Evolutionary conservation across 257 asterid species (phyloP).

Genomic region (Nicotiana undulata): DNA sequence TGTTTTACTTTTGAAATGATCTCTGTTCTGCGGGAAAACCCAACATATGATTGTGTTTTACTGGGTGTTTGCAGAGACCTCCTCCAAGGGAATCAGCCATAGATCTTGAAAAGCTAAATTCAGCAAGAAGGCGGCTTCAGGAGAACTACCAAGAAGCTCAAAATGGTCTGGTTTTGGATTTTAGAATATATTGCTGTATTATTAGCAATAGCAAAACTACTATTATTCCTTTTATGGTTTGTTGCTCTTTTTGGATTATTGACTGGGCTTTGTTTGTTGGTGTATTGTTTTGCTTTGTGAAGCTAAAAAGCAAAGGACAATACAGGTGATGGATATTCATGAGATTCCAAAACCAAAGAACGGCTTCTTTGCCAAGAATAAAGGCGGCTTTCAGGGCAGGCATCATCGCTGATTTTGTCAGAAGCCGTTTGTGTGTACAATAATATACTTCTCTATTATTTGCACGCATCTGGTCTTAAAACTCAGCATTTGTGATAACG

Average conservation of each 20-base stretch:
- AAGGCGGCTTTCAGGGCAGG: constrained; percentile 86
- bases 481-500: constrained; percentile 6
- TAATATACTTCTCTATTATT: constrained; percentile 5
- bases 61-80: constrained; percentile 55
- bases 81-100: constrained; percentile 45
- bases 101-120: constrained; percentile 71
- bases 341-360: constrained; percentile 61
- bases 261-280: constrained; percentile 16
- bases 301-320: constrained; percentile 96
- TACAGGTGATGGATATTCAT: constrained; percentile 94
- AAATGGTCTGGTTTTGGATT: constrained; percentile 57
- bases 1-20: not conserved
- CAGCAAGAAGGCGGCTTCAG: constrained; percentile 90
- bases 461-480: not conserved
- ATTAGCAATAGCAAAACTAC: not conserved
- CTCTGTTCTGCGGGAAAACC: not conserved
- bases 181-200: constrained; percentile 12
- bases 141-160: constrained; percentile 97
- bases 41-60: not conserved
- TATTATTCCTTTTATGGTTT: not conserved
- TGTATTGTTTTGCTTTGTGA: constrained; percentile 33
- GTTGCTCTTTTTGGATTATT: not conserved
- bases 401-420: constrained; percentile 52
- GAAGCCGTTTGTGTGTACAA: constrained; percentile 12
- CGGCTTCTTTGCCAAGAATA: constrained; percentile 45